These are phyloP conservation scores for Suillus variegatus DNA, from an alignment of 768 basidiomycete species.

Conservation along the genomic window DNA sequence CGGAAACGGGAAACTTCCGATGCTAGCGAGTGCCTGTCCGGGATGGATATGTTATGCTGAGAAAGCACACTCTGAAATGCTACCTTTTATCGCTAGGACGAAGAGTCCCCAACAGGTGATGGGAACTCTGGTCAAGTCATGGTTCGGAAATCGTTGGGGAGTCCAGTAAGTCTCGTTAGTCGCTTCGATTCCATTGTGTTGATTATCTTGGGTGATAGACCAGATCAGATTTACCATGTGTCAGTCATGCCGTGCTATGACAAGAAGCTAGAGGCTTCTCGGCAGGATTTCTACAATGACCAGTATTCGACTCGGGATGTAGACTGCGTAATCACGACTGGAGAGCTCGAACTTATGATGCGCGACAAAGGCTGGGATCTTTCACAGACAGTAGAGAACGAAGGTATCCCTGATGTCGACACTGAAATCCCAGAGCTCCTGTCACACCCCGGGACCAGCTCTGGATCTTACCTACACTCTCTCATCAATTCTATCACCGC, in stretches of 20 bases:
- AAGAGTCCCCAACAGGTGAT: slow-evolving; percentile 95
- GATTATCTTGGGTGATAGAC: slow-evolving; percentile 44
- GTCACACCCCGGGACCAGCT: slow-evolving; percentile 79
- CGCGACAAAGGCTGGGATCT: slow-evolving; percentile 82
- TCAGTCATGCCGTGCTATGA: slow-evolving; percentile 99
- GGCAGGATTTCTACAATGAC: slow-evolving; percentile 88
- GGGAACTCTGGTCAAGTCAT: slow-evolving; percentile 91
- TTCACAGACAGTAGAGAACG: slow-evolving; percentile 53
- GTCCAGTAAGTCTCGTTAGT: slow-evolving; percentile 55
- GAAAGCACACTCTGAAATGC: slow-evolving; percentile 92
- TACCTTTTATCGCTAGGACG: slow-evolving; percentile 84
- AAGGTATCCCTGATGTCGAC: slow-evolving; percentile 34
- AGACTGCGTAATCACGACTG: slow-evolving; percentile 97
- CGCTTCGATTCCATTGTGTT: slow-evolving; percentile 3
- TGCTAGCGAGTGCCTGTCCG: slow-evolving; percentile 95
- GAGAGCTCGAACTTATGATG: slow-evolving; percentile 87
- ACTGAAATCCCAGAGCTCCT: slow-evolving; percentile 68
- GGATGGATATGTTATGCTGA: slow-evolving; percentile 99
- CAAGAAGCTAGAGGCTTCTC: slow-evolving; percentile 97
- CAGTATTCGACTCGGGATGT: slow-evolving; percentile 85
- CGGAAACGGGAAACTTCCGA: slow-evolving; percentile 61
- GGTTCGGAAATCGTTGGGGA: slow-evolving; percentile 70
- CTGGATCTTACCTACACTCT: slow-evolving; percentile 89
- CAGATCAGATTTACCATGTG: slow-evolving; percentile 91
- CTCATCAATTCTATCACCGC: slow-evolving; percentile 59